Conservation (phyloP, 495 filamentous ascomycete species). For the Pseudomonodictys pantanalensis region DNA sequence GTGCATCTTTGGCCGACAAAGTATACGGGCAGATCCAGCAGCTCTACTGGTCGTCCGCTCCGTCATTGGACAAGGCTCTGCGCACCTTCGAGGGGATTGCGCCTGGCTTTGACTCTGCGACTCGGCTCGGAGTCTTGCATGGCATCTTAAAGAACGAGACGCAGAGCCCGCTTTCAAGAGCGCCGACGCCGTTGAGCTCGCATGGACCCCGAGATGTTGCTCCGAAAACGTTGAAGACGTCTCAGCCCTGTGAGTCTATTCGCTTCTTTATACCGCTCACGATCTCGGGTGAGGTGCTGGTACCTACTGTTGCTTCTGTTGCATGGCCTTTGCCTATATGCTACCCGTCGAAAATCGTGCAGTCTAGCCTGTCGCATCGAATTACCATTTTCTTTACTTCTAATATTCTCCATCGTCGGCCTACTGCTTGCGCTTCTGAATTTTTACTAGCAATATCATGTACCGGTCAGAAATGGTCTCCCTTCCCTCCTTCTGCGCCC, state of each 20-base stretch:
- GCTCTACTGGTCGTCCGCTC: background rate
- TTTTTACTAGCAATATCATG: no score
- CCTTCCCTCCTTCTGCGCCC: no score
- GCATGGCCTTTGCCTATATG: no score
- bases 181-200: background rate
- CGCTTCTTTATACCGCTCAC: background rate
- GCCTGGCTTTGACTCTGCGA: background rate
- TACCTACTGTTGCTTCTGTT: no score
- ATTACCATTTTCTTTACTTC: no score
- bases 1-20: background rate
- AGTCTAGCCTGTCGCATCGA: no score
- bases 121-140: background rate
- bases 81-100: background rate
- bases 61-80: background rate
- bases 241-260: background rate
- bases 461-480: no score
- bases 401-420: no score
- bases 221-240: background rate
- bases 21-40: slow-evolving; percentile 14
- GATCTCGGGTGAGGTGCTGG: background rate
- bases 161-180: background rate
- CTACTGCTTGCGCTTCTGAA: no score
- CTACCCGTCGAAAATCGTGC: no score
- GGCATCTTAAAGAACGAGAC: background rate
- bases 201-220: background rate